Percentiles rank a stretch among this genome's conserved stretches.
Evolutionary conservation across 352 stramenopile species (phyloP).

Genomic region (Achlya hypogyna): DNA sequence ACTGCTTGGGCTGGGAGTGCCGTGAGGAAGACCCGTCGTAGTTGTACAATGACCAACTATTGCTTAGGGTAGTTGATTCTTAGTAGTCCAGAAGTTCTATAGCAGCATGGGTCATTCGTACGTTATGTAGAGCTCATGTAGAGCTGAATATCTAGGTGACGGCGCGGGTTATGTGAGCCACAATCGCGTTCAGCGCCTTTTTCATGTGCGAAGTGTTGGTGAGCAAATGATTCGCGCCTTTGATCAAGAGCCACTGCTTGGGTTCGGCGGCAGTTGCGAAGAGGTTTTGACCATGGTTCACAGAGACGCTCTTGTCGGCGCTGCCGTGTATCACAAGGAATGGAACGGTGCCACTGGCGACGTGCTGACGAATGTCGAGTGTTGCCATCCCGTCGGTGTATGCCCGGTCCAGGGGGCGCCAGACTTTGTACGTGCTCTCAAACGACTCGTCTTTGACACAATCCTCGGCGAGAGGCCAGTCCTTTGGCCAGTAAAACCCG

Average conservation of each 20-base stretch:
- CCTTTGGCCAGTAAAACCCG: slow-evolving; percentile 54
- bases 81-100: no score
- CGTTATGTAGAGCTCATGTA: no score
- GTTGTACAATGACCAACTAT: no score
- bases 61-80: no score
- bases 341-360: slow-evolving; percentile 16
- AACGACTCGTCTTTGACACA: background rate
- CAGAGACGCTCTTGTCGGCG: slow-evolving; percentile 48
- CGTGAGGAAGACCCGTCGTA: no score
- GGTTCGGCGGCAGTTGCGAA: slow-evolving; percentile 44
- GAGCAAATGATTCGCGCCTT: slow-evolving; percentile 64
- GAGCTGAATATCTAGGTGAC: no score
- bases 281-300: slow-evolving; percentile 40
- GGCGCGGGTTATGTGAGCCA: slow-evolving; percentile 20
- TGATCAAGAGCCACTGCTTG: slow-evolving; percentile 44
- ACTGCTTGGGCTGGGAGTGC: no score
- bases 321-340: slow-evolving; percentile 64
- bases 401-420: slow-evolving; percentile 31
- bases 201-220: slow-evolving; percentile 69
- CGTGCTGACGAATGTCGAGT: slow-evolving; percentile 40
- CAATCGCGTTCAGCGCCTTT: slow-evolving; percentile 43
- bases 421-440: slow-evolving; percentile 37
- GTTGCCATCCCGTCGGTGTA: slow-evolving; percentile 43
- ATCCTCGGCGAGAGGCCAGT: slow-evolving; percentile 17
- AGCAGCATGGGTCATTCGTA: no score